These are phyloP conservation scores for Triticum monococcum DNA, from an alignment of 176 grass and related monocot genomes.

Conservation along the genomic window DNA sequence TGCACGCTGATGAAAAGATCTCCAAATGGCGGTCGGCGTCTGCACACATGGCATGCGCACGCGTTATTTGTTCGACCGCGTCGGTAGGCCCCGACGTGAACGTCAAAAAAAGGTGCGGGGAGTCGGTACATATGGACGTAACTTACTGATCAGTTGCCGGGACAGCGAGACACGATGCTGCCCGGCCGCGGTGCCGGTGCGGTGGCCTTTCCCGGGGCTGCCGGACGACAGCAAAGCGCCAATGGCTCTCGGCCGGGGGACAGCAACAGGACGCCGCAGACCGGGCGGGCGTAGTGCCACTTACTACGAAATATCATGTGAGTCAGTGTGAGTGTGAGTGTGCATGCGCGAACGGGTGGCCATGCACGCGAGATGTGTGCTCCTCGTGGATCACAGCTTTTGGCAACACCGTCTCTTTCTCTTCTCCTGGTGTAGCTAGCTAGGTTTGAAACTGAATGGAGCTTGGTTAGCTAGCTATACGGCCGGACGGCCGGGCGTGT, in stretches of 20 bases:
- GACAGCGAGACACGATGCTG: neutral
- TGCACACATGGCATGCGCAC: neutral
- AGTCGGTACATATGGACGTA: constrained; percentile 1
- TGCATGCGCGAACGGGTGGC: neutral
- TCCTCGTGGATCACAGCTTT: constrained; percentile 28
- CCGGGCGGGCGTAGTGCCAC: neutral
- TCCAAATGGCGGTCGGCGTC: neutral
- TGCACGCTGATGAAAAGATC: neutral
- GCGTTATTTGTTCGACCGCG: neutral
- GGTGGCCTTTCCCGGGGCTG: neutral
- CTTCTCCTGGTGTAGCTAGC: too few species aligned
- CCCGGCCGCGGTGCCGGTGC: neutral
- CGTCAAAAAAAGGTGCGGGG: neutral
- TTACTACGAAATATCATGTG: neutral
- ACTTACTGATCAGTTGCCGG: neutral
- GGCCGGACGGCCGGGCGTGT: neutral
- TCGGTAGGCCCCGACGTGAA: neutral
- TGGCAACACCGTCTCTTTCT: too few species aligned
- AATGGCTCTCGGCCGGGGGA: constrained; percentile 5
- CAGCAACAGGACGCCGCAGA: constrained; percentile 4
- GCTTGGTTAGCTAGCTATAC: too few species aligned
- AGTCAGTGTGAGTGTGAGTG: neutral
- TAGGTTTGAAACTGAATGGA: neutral
- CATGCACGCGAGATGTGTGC: constrained; percentile 24
- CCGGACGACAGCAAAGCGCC: constrained; percentile 20